Evolutionary conservation across 2,329 filamentous ascomycete species (phyloP).

Genomic region (Paecilomyces variotii): DNA sequence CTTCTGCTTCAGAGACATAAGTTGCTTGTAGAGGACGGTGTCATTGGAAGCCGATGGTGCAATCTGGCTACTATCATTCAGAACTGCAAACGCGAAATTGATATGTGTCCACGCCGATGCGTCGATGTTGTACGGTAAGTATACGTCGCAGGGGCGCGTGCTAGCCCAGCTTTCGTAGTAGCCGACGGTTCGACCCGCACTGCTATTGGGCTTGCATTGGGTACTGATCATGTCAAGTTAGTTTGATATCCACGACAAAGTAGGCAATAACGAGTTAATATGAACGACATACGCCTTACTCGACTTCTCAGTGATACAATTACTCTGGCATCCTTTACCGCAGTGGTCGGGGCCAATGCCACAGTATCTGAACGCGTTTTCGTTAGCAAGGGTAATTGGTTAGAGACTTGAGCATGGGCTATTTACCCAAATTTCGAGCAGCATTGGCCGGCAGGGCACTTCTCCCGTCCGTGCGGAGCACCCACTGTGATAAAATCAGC

Average conservation of each 20-base stretch:
- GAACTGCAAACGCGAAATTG: conserved; percentile 2
- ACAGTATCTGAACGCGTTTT: conserved; percentile 1
- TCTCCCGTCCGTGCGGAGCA: conserved; percentile 4
- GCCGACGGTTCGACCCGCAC: conserved; percentile 16
- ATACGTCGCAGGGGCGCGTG: conserved; percentile 12
- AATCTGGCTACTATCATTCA: conserved; percentile 4
- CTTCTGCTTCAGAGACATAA: conserved; percentile 18
- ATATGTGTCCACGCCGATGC: conserved; percentile 1
- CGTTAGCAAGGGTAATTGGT: not conserved
- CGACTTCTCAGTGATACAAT: not conserved
- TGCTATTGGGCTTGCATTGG: not conserved
- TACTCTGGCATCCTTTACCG: conserved; percentile 8
- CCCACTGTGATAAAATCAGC: not conserved
- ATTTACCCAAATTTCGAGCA: conserved; percentile 9
- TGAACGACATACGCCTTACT: not conserved
- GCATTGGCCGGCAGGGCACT: conserved; percentile 7
- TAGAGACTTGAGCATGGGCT: not conserved
- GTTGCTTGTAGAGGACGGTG: conserved; percentile 2
- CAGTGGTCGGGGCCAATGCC: conserved; percentile 8
- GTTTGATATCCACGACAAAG: not conserved
- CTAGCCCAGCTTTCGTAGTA: conserved; percentile 28
- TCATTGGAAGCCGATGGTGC: conserved; percentile 11
- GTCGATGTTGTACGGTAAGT: conserved; percentile 4
- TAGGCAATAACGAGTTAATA: not conserved
- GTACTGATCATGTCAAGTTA: not conserved